Base-by-base conservation (phyloP, 2,329 filamentous ascomycete species). In the Mycosphaerella sp. region DNA sequence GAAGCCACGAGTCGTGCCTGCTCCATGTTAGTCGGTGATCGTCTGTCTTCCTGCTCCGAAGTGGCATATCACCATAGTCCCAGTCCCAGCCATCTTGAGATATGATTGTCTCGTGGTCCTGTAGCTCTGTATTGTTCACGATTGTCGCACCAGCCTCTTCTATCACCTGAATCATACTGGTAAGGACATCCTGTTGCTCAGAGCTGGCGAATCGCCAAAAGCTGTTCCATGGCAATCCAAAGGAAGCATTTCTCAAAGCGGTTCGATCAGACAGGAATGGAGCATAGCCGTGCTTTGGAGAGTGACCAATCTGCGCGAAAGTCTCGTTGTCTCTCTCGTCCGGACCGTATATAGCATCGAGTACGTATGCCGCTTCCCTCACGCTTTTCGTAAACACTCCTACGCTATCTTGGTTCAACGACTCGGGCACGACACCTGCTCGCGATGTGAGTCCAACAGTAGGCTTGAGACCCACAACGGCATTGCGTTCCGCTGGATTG, bases 371-470 rank as follows among this genome's bases (percentile, higher is more conserved):
- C 0, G 84, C 85, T 64, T 91, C 87, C n/a, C 76, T 74, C 6
- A 90, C 81, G 0, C 82, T 87, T 17, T 80, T 79, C 0, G 79
- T 84, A 63, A 91, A 82, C 0, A 78, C 74, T 2, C 86, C 87
- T 0, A 89, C 79, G 0, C 80, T 83, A 63, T 90, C 87, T 62
- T 86, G 83, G 62, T 86, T 80, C 53, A 79, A 72, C 9, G 77
- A 80, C 64, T 86, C 84, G 0, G 86, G 87, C 34, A 90, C 67
- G 0, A 76, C 73, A 1, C 72, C 72, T 29, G 66, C 67, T 41
- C 84, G 74, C 7, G 85, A 87, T 0, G 84, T 88, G 48, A 88
- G 69, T 0, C 86, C 86, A 5, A 89, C 83, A 1, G 85, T 89
- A 1, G 86, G 85, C 70, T 89, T 90, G 67, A 90, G 79, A 2